Base-by-base conservation (phyloP, 1,139 yeast species). In the Blastobotrys persicus region DNA sequence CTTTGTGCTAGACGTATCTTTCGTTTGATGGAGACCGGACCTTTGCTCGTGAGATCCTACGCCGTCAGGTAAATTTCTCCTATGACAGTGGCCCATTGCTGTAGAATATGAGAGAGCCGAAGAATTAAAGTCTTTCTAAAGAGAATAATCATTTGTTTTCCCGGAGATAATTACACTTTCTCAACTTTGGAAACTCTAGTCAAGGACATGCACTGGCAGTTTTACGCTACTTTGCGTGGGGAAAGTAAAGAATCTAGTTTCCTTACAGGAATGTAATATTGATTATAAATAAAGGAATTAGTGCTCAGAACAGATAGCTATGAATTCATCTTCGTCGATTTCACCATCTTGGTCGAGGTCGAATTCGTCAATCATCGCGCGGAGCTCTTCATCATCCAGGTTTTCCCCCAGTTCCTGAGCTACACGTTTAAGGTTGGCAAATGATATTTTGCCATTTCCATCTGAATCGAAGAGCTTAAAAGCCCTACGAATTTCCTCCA, bases 341-440 rank as follows among this genome's bases (percentile, higher is more conserved):
- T 87, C 96, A 44, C 98, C 98, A 66, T 94, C 98, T 55, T 88
- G 96, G 66, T 94, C 98, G 52, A 92, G 72, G 69, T 94, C 99
- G 64, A 94, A 94, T 68, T 92, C 98, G 56, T 91, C 97, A 57
- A 94, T 92, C 98, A 94, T 92, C 11, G 98, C 97, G 57, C 86
- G 78, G 50, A 94, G 74, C 62, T 94, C 98, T 53, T 89, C 96
- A 57, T 92, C 98, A 7, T 88, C 85, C 52, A 94, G 73, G 61
- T 85, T 87, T 67, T 94, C 98, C 1, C 97, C 97, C 54, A 94
- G 72, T 58, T 92, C 98, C 61, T 86, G 86, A 14, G 98, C 95
- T 1, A 92, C 96, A 53, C 94, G 78, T 67, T 95, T 80, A 51
- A 94, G 75, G 63, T 91, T 88, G 58, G 92, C 78, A 48, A 92